A percentile compares a stretch with the other conserved stretches of the same genome.
These are phyloP conservation scores for Microbotryum saponariae DNA, from an alignment of 1,284 basidiomycete species.

Conservation along the genomic window DNA sequence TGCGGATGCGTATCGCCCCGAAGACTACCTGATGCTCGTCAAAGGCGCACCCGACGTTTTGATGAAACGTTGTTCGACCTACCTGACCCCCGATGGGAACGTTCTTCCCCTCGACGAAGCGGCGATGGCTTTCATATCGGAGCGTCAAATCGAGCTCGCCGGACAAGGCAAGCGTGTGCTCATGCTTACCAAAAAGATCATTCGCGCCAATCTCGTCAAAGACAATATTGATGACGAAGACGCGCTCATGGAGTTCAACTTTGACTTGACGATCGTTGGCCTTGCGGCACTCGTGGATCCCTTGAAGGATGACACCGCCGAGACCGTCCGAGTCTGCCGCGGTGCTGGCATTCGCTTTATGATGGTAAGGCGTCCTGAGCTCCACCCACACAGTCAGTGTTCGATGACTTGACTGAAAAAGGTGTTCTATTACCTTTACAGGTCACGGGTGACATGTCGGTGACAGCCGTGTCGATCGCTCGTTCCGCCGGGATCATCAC, in stretches of 20 bases:
- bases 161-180: conserved; percentile 57
- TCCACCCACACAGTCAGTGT: too few relatives aligned
- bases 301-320: conserved; percentile 53
- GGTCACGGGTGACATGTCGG: conserved; percentile 58
- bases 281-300: conserved; percentile 60
- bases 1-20: too few relatives aligned
- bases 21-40: too few relatives aligned
- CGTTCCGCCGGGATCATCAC: conserved; percentile 55
- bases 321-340: conserved; percentile 50
- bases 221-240: conserved; percentile 34
- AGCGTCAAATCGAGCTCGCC: conserved; percentile 51
- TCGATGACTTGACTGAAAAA: not conserved
- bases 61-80: conserved; percentile 42
- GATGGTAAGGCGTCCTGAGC: not conserved
- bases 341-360: conserved; percentile 42
- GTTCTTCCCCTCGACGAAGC: conserved; percentile 41
- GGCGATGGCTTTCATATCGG: conserved; percentile 38
- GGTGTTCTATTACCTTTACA: conserved; percentile 53
- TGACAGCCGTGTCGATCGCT: conserved; percentile 55
- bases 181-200: conserved; percentile 43
- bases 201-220: conserved; percentile 28
- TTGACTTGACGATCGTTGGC: conserved; percentile 53
- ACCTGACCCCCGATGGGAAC: conserved; percentile 40
- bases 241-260: conserved; percentile 38
- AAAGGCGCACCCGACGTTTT: conserved; percentile 57